Percentiles rank a stretch among this genome's conserved stretches.
phyloP scores from a whole-genome alignment of 805 yeast genomes.

The Lachancea meyersii region DNA sequence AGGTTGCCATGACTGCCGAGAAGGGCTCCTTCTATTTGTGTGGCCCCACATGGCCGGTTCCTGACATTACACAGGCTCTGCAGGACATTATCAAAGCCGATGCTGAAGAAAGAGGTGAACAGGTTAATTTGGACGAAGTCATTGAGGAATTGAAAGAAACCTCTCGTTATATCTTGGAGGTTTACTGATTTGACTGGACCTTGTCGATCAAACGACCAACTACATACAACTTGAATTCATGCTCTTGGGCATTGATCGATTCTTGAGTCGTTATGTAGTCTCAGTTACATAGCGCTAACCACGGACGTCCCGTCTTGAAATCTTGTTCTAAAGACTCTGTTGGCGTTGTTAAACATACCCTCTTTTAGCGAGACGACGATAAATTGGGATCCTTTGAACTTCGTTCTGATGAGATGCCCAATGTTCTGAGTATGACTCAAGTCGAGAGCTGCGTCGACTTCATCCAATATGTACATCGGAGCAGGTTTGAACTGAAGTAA shows the following conservation, averaged over 20 bases:
- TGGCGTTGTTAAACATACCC: slow-evolving; percentile 97
- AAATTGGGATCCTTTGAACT: slow-evolving; percentile 93
- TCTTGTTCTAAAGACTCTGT: slow-evolving; percentile 84
- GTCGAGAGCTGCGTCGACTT: slow-evolving; percentile 97
- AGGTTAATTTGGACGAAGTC: slow-evolving; percentile 65
- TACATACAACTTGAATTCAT: no score
- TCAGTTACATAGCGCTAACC: slow-evolving; percentile 56
- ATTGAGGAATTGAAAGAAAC: slow-evolving; percentile 92
- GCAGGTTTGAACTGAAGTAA: slow-evolving; percentile 93
- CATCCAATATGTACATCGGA: slow-evolving; percentile 96
- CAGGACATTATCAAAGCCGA: slow-evolving; percentile 72
- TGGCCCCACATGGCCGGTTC: slow-evolving; percentile 99
- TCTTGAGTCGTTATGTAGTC: no score
- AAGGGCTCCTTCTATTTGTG: slow-evolving; percentile 90
- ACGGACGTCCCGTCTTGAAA: slow-evolving; percentile 96
- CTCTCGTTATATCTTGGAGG: slow-evolving; percentile 89
- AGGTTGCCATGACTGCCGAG: slow-evolving; percentile 69
- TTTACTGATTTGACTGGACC: slow-evolving; percentile 55
- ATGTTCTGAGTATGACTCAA: slow-evolving; percentile 95
- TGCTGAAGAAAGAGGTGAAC: slow-evolving; percentile 59
- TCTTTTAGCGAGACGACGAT: slow-evolving; percentile 95
- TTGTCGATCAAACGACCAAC: no score
- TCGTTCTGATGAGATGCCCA: slow-evolving; percentile 90
- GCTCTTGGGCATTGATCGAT: no score
- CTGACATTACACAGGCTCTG: slow-evolving; percentile 86